These are phyloP conservation scores for Apophysomyces variabilis DNA, from an alignment of 371 early-diverging fungal species.

Conservation along the genomic window DNA sequence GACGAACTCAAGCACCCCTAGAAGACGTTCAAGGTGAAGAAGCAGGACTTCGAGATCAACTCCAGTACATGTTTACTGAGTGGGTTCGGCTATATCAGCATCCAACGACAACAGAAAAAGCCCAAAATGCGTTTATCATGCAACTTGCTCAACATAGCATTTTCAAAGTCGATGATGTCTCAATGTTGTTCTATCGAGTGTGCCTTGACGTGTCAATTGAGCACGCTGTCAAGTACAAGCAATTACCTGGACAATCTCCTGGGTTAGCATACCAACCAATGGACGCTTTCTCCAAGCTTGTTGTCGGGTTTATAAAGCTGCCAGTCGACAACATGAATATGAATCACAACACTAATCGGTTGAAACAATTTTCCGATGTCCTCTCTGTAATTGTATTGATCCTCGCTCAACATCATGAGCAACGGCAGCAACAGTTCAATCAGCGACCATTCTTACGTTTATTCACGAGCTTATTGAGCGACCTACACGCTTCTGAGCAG, in stretches of 20 bases:
- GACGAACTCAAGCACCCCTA: constrained; percentile 13
- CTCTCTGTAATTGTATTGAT: constrained; percentile 86
- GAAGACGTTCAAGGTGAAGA: constrained; percentile 43
- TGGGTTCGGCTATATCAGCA: constrained; percentile 91
- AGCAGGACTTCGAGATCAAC: constrained; percentile 65
- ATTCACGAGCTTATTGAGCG: constrained; percentile 82
- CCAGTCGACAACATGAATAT: constrained; percentile 23
- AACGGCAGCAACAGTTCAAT: constrained; percentile 78
- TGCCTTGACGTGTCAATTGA: constrained; percentile 86
- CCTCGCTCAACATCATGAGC: constrained; percentile 85
- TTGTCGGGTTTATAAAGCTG: constrained; percentile 70
- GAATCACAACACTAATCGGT: constrained; percentile 11
- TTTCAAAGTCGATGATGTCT: constrained; percentile 74
- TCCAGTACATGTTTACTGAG: constrained; percentile 77
- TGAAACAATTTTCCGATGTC: constrained; percentile 69
- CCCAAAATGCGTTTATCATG: constrained; percentile 62
- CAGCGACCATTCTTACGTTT: constrained; percentile 93
- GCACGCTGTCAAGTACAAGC: constrained; percentile 67
- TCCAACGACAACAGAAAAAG: constrained; percentile 79
- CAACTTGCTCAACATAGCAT: constrained; percentile 83
- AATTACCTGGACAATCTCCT: constrained; percentile 49
- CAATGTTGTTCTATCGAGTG: constrained; percentile 87
- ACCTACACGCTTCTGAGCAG: constrained; percentile 76
- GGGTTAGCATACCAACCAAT: constrained; percentile 72
- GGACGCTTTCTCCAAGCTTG: constrained; percentile 84